Percentiles rank a stretch among this genome's conserved stretches.
phyloP scores from a whole-genome alignment of 257 asterid species.

The Plantago ovata region DNA sequence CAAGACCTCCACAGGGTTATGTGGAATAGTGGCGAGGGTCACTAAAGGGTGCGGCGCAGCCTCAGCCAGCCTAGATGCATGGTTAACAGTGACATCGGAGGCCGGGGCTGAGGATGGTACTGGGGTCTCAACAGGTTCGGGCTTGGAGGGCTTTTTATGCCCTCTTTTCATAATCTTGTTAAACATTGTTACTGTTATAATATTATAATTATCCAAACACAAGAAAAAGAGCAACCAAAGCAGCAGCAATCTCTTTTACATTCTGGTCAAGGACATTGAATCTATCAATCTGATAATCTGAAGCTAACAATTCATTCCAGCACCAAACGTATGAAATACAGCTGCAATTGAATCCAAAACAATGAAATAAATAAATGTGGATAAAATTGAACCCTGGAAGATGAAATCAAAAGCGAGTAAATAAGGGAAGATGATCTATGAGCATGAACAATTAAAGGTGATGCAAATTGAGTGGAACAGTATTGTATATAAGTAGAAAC shows the following conservation, averaged over 20 bases:
- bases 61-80: constrained; percentile 40
- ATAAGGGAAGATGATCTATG: constrained; percentile 9
- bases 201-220: constrained; percentile 15
- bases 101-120: constrained; percentile 30
- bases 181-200: constrained; percentile 33
- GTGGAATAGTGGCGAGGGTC: constrained; percentile 48
- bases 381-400: constrained; percentile 17
- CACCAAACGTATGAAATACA: constrained; percentile 21
- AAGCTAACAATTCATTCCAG: constrained; percentile 18
- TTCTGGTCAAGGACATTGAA: too few species aligned
- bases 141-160: constrained; percentile 45
- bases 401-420: constrained; percentile 7
- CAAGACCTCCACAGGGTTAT: constrained; percentile 57
- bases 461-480: not conserved
- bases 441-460: not conserved
- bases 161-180: constrained; percentile 67
- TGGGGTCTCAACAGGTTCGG: constrained; percentile 53
- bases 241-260: too few species aligned
- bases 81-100: constrained; percentile 41
- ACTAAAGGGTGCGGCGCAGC: constrained; percentile 36
- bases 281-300: too few species aligned
- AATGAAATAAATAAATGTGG: not conserved
- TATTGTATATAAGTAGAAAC: too few species aligned
- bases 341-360: constrained; percentile 22
- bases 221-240: not conserved